Evolutionary conservation across 2,329 filamentous ascomycete species (phyloP).

Genomic region (Cladosporium sp.): DNA sequence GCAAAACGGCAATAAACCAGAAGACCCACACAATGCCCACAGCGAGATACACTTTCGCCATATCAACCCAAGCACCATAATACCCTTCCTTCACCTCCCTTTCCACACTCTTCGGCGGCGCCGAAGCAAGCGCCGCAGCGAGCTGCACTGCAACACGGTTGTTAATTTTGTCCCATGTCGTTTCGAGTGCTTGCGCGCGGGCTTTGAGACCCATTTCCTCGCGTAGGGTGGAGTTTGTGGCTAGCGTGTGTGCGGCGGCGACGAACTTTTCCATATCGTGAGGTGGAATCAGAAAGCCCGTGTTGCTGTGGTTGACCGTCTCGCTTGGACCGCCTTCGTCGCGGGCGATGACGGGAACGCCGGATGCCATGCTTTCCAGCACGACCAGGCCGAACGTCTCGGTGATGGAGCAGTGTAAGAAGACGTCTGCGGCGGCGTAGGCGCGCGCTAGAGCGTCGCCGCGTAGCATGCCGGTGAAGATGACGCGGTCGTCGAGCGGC

Average conservation of each 20-base stretch:
- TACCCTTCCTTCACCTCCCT: conserved; percentile 16
- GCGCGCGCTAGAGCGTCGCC: conserved; percentile 59
- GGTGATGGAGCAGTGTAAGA: conserved; percentile 66
- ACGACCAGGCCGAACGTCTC: conserved; percentile 70
- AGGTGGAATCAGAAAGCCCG: conserved; percentile 58
- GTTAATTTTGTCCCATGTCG: conserved; percentile 68
- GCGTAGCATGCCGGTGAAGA: conserved; percentile 63
- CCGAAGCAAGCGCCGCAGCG: conserved; percentile 38
- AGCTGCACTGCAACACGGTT: conserved; percentile 64
- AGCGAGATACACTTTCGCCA: conserved; percentile 27
- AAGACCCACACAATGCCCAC: conserved; percentile 34
- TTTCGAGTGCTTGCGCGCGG: conserved; percentile 55
- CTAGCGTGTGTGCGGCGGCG: conserved; percentile 47
- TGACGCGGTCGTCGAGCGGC: conserved; percentile 50
- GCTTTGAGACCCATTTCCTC: conserved; percentile 44
- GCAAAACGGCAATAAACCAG: conserved; percentile 33
- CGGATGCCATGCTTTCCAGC: conserved; percentile 66
- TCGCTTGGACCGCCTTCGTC: conserved; percentile 67
- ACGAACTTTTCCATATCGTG: conserved; percentile 58
- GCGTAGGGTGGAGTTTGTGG: conserved; percentile 42
- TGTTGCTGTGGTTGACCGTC: conserved; percentile 56
- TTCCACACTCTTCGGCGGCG: conserved; percentile 13
- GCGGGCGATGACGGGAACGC: conserved; percentile 63
- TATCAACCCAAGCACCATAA: conserved; percentile 25
- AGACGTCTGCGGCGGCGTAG: conserved; percentile 65